Evolutionary conservation across 177 flowering plant genomes (phyloP).

Genomic region (Vitis hybrid): DNA sequence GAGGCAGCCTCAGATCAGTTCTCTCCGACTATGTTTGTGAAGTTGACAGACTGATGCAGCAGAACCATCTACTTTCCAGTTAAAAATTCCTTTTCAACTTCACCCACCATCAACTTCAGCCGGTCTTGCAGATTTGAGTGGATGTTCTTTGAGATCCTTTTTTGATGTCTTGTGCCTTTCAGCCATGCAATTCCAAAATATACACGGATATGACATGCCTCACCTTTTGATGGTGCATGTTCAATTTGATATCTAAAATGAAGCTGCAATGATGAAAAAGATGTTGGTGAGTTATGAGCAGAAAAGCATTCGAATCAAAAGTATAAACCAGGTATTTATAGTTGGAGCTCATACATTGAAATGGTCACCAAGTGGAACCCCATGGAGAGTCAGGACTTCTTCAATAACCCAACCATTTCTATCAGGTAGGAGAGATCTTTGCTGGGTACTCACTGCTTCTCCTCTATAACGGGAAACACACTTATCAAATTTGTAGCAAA

Average conservation of each 20-base stretch:
- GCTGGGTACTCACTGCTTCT: conserved; percentile 87
- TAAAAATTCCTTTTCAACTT: conserved; percentile 64
- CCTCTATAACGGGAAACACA: conserved; percentile 73
- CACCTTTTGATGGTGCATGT: conserved; percentile 57
- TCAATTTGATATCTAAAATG: conserved; percentile 80
- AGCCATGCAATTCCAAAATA: conserved; percentile 79
- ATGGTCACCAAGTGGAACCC: conserved; percentile 84
- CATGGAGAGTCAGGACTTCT: conserved; percentile 87
- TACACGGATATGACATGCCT: conserved; percentile 57
- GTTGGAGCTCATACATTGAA: conserved; percentile 60
- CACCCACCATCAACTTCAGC: conserved; percentile 52
- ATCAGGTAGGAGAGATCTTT: conserved; percentile 59
- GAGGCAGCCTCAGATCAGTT: too few species aligned
- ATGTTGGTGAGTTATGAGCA: not conserved
- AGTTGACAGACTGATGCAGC: too few species aligned
- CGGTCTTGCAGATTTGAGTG: conserved; percentile 61
- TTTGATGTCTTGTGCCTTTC: conserved; percentile 76
- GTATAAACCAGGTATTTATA: not conserved
- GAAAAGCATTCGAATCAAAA: not conserved
- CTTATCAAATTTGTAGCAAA: conserved; percentile 67
- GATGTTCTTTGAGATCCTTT: conserved; percentile 73
- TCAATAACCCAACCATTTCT: conserved; percentile 79
- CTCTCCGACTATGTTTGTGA: too few species aligned
- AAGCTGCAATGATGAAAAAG: conserved; percentile 54
- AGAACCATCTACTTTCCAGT: conserved; percentile 20